Conservation (phyloP, 106 monocot species). For the Amphibolis antarctica region DNA sequence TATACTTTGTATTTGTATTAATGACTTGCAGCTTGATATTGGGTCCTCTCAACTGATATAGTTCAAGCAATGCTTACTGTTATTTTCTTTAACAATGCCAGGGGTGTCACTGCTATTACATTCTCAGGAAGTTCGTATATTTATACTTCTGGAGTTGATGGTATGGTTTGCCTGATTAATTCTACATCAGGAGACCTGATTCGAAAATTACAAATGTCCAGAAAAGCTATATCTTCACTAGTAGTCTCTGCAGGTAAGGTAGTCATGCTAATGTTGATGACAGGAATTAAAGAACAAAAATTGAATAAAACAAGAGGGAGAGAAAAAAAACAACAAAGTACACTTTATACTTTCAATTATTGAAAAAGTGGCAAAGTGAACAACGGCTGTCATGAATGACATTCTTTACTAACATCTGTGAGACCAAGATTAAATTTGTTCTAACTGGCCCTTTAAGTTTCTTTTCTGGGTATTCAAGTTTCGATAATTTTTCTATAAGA, state of each 20-base stretch:
- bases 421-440: no score
- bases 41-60: neutral
- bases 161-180: slow-evolving; percentile 78
- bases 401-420: no score
- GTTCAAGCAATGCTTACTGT: neutral
- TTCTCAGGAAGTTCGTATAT: slow-evolving; percentile 31
- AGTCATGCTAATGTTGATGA: neutral
- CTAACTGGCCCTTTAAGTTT: no score
- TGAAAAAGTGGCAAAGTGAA: no score
- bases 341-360: no score
- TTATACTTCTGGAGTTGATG: slow-evolving; percentile 79
- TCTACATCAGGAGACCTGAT: slow-evolving; percentile 36
- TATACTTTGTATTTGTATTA: no score
- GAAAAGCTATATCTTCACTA: slow-evolving; percentile 60
- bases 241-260: slow-evolving; percentile 71
- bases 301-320: neutral
- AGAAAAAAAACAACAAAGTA: no score
- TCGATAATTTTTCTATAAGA: neutral
- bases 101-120: slow-evolving; percentile 75
- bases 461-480: neutral
- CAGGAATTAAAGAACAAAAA: neutral
- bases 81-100: slow-evolving; percentile 14
- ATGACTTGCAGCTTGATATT: no score
- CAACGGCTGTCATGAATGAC: no score
- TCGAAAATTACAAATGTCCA: slow-evolving; percentile 49